Evolutionary conservation across 768 basidiomycete genomes (phyloP), one percentile per base, ranked within the genome.

Genomic region (Rhodotorula taiwanensis): DNA sequence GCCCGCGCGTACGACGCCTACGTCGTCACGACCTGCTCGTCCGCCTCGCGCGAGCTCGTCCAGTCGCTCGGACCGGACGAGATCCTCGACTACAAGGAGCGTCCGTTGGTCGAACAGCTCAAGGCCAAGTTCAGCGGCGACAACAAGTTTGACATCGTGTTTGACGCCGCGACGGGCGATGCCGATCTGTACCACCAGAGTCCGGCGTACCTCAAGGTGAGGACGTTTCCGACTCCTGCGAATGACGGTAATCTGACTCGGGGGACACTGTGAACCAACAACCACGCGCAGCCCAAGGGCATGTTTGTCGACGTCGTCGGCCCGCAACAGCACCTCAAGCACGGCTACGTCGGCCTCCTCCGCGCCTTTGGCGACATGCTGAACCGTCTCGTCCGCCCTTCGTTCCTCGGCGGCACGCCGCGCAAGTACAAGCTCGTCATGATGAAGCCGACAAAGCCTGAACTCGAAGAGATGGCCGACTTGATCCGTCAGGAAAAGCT

Each of bases 341-440:
- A 34, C 21, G 1, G 59, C 47, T 2, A 20, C 18, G 2, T 6
- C 3, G 30, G 13, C 15, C 16, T 57, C 18, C 6, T 65, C 13
- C 9, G 16, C 23, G 42, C 28, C 5, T 34, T 5, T 0, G 1
- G 18, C 2, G 58, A 52, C 34, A 7, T 76, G 6, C 49, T 77
- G 18, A 74, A 76, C 25, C 77, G 79, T 7, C 70, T 75, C 5
- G 8, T 77, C 16, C 73, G 75, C 34, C 85, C 86, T 0, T 59
- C 72, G 0, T 81, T 79, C 75, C 72, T 85, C 5, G 84, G 86
- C 0, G 83, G 84, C 18, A 75, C 77, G 27, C 41, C 59, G 44
- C 28, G 67, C 36, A 50, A 51, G 52, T 69, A 69, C 56, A 45
- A 31, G n/a, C 58, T 69, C n/a, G 15, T 23, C 15, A 15, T 31